phyloP scores from a whole-genome alignment of 2,329 filamentous ascomycete species.

The Hyphodiscus sp. region DNA sequence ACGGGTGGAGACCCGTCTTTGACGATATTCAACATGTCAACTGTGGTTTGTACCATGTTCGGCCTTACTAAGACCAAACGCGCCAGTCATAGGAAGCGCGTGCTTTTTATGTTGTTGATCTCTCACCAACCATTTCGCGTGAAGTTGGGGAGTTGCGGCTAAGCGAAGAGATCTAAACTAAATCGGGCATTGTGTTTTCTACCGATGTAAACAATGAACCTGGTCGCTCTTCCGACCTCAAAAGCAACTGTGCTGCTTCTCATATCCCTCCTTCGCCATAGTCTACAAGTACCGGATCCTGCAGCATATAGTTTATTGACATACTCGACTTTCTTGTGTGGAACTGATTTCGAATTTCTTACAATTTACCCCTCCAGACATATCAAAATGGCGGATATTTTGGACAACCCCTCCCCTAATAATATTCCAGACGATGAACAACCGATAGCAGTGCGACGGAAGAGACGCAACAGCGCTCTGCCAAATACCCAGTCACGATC shows the following conservation, averaged over 20 bases:
- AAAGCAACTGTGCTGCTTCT: not conserved
- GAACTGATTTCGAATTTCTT: not conserved
- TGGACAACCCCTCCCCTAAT: slow-evolving; percentile 21
- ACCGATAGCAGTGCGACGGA: slow-evolving; percentile 50
- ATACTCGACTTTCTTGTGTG: not conserved
- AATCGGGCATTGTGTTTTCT: not conserved
- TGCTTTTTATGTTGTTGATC: not conserved
- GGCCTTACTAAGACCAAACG: too few species aligned
- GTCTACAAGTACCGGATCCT: not conserved
- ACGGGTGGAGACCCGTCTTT: too few species aligned
- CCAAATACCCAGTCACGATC: slow-evolving; percentile 12
- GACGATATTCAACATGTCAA: too few species aligned
- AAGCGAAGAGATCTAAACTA: not conserved
- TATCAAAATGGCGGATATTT: slow-evolving; percentile 18
- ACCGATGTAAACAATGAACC: not conserved
- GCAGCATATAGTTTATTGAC: not conserved
- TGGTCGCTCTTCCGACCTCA: not conserved
- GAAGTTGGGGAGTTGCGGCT: not conserved
- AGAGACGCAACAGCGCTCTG: slow-evolving; percentile 38
- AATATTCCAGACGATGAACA: slow-evolving; percentile 36
- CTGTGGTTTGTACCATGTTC: too few species aligned
- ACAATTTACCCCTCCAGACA: not conserved
- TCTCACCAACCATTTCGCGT: not conserved
- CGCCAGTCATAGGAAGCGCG: too few species aligned
- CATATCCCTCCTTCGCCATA: not conserved